Percentiles rank a stretch among this genome's conserved stretches.
Evolutionary conservation across 768 basidiomycete genomes (phyloP).

Genomic region (Pleurotus sapidus): DNA sequence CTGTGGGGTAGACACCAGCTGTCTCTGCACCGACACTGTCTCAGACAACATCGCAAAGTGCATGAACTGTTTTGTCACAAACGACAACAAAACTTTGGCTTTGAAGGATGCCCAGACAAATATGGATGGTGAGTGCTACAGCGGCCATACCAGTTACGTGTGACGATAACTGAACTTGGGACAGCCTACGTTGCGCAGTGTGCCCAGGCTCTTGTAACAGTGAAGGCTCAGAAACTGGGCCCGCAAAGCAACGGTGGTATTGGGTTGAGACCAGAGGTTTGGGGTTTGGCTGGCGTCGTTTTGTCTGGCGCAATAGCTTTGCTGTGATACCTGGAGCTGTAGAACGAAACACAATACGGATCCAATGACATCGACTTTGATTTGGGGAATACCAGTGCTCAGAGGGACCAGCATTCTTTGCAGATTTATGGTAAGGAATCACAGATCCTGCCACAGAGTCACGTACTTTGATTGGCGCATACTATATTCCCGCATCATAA

Average conservation of each 20-base stretch:
- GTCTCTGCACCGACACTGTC: neutral
- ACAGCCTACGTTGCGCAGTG: neutral
- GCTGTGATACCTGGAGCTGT: neutral
- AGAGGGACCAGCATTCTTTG: neutral
- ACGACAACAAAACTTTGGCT: neutral
- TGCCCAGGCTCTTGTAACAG: neutral
- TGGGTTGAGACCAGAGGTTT: neutral
- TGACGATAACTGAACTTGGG: neutral
- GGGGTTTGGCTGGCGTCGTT: neutral
- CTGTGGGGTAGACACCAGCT: neutral
- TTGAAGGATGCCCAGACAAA: neutral
- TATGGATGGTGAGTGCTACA: neutral
- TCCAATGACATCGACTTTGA: neutral
- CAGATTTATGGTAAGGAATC: neutral
- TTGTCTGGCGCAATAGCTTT: neutral
- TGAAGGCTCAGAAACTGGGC: constrained; percentile 1
- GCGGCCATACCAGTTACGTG: neutral
- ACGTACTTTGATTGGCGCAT: neutral
- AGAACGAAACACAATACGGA: neutral
- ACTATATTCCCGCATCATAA: too few relatives aligned
- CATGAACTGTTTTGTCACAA: neutral
- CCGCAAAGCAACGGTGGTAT: neutral
- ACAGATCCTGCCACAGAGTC: neutral
- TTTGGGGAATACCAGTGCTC: neutral
- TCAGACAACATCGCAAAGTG: neutral